A percentile compares a stretch with the other conserved stretches of the same genome.
These are phyloP conservation scores for Ceratocystis papillata DNA, from an alignment of 2,329 filamentous ascomycete species.

Conservation along the genomic window DNA sequence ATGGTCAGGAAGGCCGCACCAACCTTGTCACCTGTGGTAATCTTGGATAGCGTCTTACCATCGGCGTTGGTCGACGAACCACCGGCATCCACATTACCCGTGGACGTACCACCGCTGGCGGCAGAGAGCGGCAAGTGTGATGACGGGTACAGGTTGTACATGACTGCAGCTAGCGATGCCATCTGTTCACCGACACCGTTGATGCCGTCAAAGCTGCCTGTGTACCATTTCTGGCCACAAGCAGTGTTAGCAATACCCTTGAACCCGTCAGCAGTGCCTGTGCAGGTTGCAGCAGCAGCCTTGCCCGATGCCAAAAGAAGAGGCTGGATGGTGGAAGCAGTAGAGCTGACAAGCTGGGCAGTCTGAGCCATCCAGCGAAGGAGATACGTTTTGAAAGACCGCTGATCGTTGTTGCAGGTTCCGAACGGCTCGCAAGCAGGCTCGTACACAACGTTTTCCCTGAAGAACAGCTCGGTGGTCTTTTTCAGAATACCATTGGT, in stretches of 20 bases:
- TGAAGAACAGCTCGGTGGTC: constrained; percentile 45
- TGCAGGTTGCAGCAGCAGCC: constrained; percentile 44
- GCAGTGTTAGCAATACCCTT: constrained; percentile 46
- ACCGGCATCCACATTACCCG: constrained; percentile 36
- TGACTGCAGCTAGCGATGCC: constrained; percentile 53
- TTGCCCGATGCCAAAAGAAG: constrained; percentile 42
- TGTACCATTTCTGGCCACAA: constrained; percentile 57
- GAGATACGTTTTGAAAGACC: constrained; percentile 66
- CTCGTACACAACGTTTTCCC: constrained; percentile 48
- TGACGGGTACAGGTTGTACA: constrained; percentile 46
- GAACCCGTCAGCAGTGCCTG: constrained; percentile 38
- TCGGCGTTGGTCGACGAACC: constrained; percentile 29
- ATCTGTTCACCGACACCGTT: constrained; percentile 60
- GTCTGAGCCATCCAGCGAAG: constrained; percentile 53
- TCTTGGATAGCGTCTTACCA: constrained; percentile 33
- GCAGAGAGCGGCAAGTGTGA: constrained; percentile 40
- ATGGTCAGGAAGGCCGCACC: constrained; percentile 48
- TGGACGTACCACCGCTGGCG: constrained; percentile 48
- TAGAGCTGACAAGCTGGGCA: constrained; percentile 45
- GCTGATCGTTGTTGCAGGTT: constrained; percentile 60
- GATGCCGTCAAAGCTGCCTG: constrained; percentile 45
- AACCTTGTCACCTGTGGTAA: constrained; percentile 42
- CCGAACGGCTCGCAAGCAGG: constrained; percentile 51
- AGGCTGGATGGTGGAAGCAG: constrained; percentile 39
- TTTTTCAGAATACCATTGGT: constrained; percentile 47